These are phyloP conservation scores for Hygrophorus pudorinus DNA, from an alignment of 768 basidiomycete species.

Conservation along the genomic window DNA sequence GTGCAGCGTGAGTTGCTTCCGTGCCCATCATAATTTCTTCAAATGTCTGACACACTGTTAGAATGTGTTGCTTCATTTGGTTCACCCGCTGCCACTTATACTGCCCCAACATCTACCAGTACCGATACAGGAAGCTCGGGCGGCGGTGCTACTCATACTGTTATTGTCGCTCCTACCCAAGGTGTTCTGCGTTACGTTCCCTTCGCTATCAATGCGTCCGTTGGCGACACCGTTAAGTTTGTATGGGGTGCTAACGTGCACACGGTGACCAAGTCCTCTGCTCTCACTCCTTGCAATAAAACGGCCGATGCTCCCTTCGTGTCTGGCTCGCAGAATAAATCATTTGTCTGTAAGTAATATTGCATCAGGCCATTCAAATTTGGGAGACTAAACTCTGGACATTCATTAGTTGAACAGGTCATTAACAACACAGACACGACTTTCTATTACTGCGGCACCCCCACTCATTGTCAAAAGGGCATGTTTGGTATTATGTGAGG, in stretches of 20 bases:
- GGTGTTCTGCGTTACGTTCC: slow-evolving; percentile 71
- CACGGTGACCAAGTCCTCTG: slow-evolving; percentile 74
- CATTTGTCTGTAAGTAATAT: slow-evolving; percentile 47
- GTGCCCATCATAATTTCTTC: neutral
- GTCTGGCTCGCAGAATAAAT: slow-evolving; percentile 53
- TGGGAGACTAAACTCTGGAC: slow-evolving; percentile 8
- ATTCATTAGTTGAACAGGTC: slow-evolving; percentile 46
- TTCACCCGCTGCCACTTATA: slow-evolving; percentile 22
- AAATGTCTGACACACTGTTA: slow-evolving; percentile 14
- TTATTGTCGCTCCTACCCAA: slow-evolving; percentile 69
- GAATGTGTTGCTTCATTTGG: slow-evolving; percentile 64
- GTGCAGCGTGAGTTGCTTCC: slow-evolving; percentile 45
- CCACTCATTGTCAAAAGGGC: slow-evolving; percentile 68
- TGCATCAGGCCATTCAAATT: neutral
- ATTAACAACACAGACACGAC: slow-evolving; percentile 67
- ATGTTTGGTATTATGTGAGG: slow-evolving; percentile 77
- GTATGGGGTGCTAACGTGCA: slow-evolving; percentile 73
- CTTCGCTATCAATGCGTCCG: slow-evolving; percentile 63
- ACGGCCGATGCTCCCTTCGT: slow-evolving; percentile 47
- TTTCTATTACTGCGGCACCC: slow-evolving; percentile 67
- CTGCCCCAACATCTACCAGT: slow-evolving; percentile 22
- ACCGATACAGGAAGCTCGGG: slow-evolving; percentile 20
- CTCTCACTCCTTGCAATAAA: slow-evolving; percentile 65
- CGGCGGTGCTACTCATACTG: slow-evolving; percentile 60
- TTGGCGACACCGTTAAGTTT: slow-evolving; percentile 69